Evolutionary conservation across 768 basidiomycete species (phyloP).

Genomic region (Lentinula boryana): DNA sequence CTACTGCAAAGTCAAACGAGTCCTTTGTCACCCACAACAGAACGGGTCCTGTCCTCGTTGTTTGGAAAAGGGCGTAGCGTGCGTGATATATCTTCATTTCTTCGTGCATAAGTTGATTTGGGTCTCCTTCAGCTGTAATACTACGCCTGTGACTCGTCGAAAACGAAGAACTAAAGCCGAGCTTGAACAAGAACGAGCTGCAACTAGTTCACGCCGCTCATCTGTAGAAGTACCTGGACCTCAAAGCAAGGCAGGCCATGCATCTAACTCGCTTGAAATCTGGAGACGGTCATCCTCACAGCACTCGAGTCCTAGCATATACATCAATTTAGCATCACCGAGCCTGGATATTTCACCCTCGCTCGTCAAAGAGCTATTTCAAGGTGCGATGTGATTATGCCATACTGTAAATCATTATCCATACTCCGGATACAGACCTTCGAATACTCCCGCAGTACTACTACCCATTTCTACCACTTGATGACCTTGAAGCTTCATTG

Average conservation of each 20-base stretch:
- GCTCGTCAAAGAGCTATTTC: conserved; percentile 4
- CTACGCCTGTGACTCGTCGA: conserved; percentile 2
- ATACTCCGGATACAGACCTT: background rate
- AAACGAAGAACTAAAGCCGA: background rate
- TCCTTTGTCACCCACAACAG: conserved; percentile 7
- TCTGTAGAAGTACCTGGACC: background rate
- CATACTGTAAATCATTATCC: background rate
- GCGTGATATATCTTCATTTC: background rate
- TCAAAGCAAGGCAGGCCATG: no score
- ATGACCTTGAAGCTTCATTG: background rate
- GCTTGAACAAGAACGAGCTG: background rate
- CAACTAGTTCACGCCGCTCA: background rate
- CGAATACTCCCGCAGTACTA: background rate
- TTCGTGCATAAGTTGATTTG: background rate
- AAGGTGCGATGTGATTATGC: background rate
- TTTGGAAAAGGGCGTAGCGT: conserved; percentile 8
- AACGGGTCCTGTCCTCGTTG: conserved; percentile 9
- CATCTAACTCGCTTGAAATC: background rate
- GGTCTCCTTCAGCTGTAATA: conserved; percentile 7
- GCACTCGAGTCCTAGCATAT: background rate
- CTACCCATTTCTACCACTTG: conserved; percentile 1
- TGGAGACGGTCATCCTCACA: background rate
- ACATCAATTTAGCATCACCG: background rate
- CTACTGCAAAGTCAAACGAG: conserved; percentile 7
- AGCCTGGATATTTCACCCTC: background rate